A percentile compares a stretch with the other conserved stretches of the same genome.
Conservation (phyloP, 2,329 filamentous ascomycete species). For the Ambrosiella beaveri region DNA sequence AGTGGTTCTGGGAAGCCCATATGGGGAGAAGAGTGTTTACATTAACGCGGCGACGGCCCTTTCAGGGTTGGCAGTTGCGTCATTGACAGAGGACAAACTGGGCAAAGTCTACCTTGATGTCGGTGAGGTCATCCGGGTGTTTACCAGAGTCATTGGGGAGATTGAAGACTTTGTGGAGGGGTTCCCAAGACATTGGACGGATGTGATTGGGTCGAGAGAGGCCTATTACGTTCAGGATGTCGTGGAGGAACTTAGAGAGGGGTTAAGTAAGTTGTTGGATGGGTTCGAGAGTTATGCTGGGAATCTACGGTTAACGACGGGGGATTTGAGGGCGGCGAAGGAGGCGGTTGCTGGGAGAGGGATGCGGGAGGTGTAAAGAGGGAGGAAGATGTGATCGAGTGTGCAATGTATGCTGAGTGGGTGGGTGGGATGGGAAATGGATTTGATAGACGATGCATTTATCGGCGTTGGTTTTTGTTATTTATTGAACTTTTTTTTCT, state of each 20-base stretch:
- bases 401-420: background rate
- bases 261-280: constrained; percentile 46
- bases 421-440: background rate
- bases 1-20: constrained; percentile 56
- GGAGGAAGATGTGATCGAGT: background rate
- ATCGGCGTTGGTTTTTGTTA: background rate
- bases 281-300: constrained; percentile 60
- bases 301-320: constrained; percentile 50
- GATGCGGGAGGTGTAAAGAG: background rate
- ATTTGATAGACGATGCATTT: background rate
- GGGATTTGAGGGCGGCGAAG: constrained; percentile 57
- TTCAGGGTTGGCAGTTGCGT: constrained; percentile 51
- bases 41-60: constrained; percentile 56
- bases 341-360: constrained; percentile 26
- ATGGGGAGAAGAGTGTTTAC: constrained; percentile 50
- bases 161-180: constrained; percentile 48
- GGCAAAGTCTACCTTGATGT: constrained; percentile 78
- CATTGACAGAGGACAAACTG: constrained; percentile 63
- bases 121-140: constrained; percentile 51
- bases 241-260: constrained; percentile 43
- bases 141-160: constrained; percentile 50
- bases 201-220: constrained; percentile 40
- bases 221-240: constrained; percentile 55
- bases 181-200: constrained; percentile 60
- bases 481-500: background rate